Evolutionary conservation across 306 rosid genomes (phyloP), one percentile per base, ranked within the genome.

Genomic region (Astragalus membranaceus): DNA sequence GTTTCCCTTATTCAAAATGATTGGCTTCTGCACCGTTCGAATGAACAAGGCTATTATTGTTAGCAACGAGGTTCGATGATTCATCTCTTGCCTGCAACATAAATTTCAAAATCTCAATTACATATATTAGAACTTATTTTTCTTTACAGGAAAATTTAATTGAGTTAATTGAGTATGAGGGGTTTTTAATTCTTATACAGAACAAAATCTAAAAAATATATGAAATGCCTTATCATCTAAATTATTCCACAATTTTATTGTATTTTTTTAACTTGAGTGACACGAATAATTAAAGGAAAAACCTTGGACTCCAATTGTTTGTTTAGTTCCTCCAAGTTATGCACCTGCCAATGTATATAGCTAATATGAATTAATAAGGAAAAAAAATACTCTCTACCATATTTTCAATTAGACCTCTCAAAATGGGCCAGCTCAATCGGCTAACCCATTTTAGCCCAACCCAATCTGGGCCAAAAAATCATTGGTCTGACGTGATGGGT

Each of bases 291-390:
- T 16, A 53, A 56, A n/a, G 42, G 5, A 8, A 29, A 63, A 72
- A 89, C 98, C 98, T 92, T 81, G 8, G 81, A 79, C 54, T 74
- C 64, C 67, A 92, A 86, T 41, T 86, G 64, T 30, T 79, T 81
- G 75, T 89, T 82, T 8, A 71, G 50, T 71, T 87, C 89, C 74
- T 56, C 80, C 60, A 76, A 81, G 8, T 76, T 75, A 4, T 67
- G 78, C 69, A 74, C 92, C 98, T 89, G 81, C 56, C 20, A 73
- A 30, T 42, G 35, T 13, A 23, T 33, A 47, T 23, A 60, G 7
- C 0, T 9, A 30, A 10, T 17, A n/a, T 35, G 23, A 65, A 66
- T 74, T 30, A 32, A 32, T 32, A 4, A 26, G 4, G n/a, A n/a
- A n/a, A n/a, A n/a, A n/a, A n/a, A n/a, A n/a, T n/a, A n/a, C n/a